Conservation (phyloP, 169 alveolate genomes). For the Plasmodium knowlesi region DNA sequence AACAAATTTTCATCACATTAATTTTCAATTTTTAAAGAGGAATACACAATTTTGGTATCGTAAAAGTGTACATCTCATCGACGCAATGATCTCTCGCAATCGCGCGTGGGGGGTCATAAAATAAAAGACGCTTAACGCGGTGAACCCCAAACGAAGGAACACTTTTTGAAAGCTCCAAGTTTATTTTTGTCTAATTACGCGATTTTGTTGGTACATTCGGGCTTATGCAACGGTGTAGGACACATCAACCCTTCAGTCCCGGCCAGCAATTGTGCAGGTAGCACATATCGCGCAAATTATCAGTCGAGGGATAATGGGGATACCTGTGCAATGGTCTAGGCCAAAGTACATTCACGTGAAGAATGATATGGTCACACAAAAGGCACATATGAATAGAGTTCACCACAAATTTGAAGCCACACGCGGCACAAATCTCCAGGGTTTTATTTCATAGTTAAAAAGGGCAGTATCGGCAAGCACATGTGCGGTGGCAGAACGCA, state of each 20-base stretch:
- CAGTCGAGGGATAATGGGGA: neutral
- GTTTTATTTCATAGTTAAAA: neutral
- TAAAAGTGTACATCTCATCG: neutral
- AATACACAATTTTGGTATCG: neutral
- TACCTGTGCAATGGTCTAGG: neutral
- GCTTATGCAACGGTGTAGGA: neutral
- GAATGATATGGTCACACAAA: neutral
- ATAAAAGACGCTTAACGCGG: neutral
- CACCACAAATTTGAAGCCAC: neutral
- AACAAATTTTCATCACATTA: neutral
- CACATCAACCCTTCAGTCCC: neutral
- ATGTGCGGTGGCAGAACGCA: neutral
- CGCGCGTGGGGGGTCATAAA: neutral
- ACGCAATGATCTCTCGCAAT: neutral
- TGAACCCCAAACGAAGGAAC: neutral
- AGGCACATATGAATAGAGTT: neutral
- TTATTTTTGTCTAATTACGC: neutral
- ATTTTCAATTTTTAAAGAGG: neutral
- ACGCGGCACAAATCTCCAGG: neutral
- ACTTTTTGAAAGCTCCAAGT: neutral
- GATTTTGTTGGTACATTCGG: neutral
- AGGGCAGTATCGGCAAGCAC: neutral
- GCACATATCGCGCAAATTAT: neutral
- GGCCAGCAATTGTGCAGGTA: neutral
- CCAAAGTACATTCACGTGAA: neutral